Evolutionary conservation across 164 flowering plant species (phyloP).

Genomic region (Saururus chinensis): DNA sequence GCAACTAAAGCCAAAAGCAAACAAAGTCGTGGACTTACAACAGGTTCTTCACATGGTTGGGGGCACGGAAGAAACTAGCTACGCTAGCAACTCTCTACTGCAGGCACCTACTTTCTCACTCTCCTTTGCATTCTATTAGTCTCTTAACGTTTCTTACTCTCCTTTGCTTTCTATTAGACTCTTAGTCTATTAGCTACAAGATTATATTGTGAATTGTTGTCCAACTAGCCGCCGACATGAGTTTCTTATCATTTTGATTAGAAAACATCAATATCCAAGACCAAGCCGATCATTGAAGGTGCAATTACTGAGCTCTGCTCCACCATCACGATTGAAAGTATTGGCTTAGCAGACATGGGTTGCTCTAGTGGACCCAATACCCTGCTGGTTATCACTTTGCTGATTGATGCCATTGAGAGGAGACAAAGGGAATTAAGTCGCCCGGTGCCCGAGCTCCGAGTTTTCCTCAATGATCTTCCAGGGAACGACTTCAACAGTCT

Average conservation of each 20-base stretch:
- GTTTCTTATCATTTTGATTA: background rate
- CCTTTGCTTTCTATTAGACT: background rate
- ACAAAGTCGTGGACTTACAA: background rate
- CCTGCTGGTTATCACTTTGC: slow-evolving; percentile 17
- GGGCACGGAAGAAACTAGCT: slow-evolving; percentile 7
- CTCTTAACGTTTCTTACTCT: slow-evolving; percentile 1
- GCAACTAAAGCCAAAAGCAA: no score
- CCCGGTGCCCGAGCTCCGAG: slow-evolving; percentile 24
- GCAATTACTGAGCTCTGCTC: slow-evolving; percentile 22
- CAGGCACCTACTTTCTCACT: slow-evolving; percentile 3
- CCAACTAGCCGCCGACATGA: no score
- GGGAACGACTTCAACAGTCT: slow-evolving; percentile 45
- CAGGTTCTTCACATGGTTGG: slow-evolving; percentile 8
- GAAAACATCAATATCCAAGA: background rate
- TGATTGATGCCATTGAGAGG: slow-evolving; percentile 18
- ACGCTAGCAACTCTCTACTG: slow-evolving; percentile 4
- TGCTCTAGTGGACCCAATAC: slow-evolving; percentile 72
- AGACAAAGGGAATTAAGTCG: slow-evolving; percentile 3
- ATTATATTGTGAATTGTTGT: background rate
- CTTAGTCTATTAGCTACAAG: background rate
- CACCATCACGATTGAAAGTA: slow-evolving; percentile 6
- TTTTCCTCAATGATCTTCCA: slow-evolving; percentile 50
- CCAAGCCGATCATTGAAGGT: slow-evolving; percentile 22
- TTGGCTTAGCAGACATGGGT: slow-evolving; percentile 48
- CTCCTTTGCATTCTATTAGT: background rate